Evolutionary conservation across 106 monocot species (phyloP), one percentile per base, ranked within the genome.

Genomic region (Dendrobium catenatum): DNA sequence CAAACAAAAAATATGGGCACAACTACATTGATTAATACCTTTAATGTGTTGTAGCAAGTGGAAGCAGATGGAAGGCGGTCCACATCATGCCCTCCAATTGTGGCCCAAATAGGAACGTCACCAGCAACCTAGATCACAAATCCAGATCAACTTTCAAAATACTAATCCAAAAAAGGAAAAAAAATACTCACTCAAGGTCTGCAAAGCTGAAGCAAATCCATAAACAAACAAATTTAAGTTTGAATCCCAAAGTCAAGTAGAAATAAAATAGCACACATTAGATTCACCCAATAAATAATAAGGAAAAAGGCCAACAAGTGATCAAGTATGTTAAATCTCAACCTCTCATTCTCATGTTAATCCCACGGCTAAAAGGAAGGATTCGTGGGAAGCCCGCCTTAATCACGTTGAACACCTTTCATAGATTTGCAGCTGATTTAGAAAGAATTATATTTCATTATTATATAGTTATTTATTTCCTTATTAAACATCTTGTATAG

Each of bases 31-130:
- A 17, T 19, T 48, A 16, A 58, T 85, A 94, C 96, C 90, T 96
- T 96, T 18, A 96, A 84, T 49, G 92, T 96, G 61, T 96, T 96
- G 79, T 91, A 91, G 81, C 96, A 96, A 49, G 96, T 96, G 51
- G 96, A 96, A 64, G 96, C 93, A 81, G 96, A 96, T 26, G 94
- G 96, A 83, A 96, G 90, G 24, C 92, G 93, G 27, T 93, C 96
- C 0, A 96, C 92, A 82, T 96, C 96, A 37, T 94, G 96, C 9
- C 96, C 96, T 78, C 96, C 94, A 76, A 96, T 82, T 66, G 89
- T 77, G 4, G 94, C 90, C 96, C 93, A 94, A 75, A 96, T 82
- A 64, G 94, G 88, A 19, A 88, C 19, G 67, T 96, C 96, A 81
- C 90, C 92, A 73, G 86, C 72, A 79, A 96, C 96, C 96, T 96